Percentiles rank a stretch among this genome's conserved stretches.
These are phyloP conservation scores for Metschnikowia lunata DNA, from an alignment of 805 yeast species.

Conservation along the genomic window DNA sequence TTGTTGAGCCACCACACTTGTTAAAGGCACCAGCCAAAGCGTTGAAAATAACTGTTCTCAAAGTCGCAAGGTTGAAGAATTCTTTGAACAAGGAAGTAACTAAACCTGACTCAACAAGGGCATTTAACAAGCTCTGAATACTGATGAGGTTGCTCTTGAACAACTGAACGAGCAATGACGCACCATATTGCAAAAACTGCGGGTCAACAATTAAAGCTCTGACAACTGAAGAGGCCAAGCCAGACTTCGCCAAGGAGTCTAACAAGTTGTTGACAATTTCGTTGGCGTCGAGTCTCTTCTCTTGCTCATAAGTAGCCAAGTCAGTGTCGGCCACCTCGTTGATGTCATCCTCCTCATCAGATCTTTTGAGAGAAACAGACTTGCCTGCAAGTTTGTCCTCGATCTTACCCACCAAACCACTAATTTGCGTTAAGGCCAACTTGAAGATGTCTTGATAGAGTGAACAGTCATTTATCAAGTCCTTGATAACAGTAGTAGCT, in stretches of 20 bases:
- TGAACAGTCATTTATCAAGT: conserved; percentile 34
- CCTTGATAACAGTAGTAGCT: conserved; percentile 33
- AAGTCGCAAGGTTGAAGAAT: conserved; percentile 35
- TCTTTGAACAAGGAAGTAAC: conserved; percentile 33
- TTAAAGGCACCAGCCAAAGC: conserved; percentile 42
- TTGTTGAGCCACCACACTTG: conserved; percentile 30
- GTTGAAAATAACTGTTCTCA: conserved; percentile 37
- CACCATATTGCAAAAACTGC: conserved; percentile 37
- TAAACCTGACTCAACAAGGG: conserved; percentile 34
- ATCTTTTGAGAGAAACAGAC: conserved; percentile 21
- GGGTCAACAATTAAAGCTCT: conserved; percentile 34
- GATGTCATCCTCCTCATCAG: conserved; percentile 8
- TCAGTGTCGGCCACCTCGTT: neutral
- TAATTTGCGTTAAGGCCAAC: conserved; percentile 29
- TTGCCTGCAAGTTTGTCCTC: conserved; percentile 21
- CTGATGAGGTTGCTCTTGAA: conserved; percentile 27
- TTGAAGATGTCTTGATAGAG: conserved; percentile 38
- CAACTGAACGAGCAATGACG: conserved; percentile 29
- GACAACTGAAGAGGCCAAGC: conserved; percentile 38
- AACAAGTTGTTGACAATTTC: conserved; percentile 30
- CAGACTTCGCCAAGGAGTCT: conserved; percentile 42
- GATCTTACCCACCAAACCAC: conserved; percentile 28
- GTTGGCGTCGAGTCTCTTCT: conserved; percentile 15
- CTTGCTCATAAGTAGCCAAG: conserved; percentile 1
- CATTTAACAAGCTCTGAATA: conserved; percentile 25